A percentile compares a stretch with the other conserved stretches of the same genome.
Evolutionary conservation across 148 eudicot species (phyloP).

Genomic region (Vaccinium corymbosum): DNA sequence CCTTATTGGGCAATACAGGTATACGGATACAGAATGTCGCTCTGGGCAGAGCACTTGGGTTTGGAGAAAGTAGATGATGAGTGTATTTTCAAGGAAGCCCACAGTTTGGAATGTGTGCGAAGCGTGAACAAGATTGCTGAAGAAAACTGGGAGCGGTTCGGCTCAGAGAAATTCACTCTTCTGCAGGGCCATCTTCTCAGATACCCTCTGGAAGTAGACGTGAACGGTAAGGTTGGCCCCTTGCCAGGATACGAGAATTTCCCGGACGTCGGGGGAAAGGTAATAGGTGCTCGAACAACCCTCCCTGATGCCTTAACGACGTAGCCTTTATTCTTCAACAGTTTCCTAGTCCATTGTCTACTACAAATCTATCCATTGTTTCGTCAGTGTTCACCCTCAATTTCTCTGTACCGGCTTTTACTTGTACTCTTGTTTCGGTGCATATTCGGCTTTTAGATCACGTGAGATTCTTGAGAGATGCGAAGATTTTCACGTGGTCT

Average conservation of each 20-base stretch:
- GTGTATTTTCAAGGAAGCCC: slow-evolving; percentile 29
- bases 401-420: not conserved
- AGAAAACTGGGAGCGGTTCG: slow-evolving; percentile 39
- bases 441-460: not conserved
- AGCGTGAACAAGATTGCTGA: slow-evolving; percentile 38
- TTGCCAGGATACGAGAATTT: slow-evolving; percentile 43
- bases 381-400: not conserved
- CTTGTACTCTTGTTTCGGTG: not conserved
- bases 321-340: slow-evolving; percentile 5
- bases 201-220: slow-evolving; percentile 36
- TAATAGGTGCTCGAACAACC: slow-evolving; percentile 31
- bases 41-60: slow-evolving; percentile 53
- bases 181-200: slow-evolving; percentile 50
- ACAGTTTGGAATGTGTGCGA: slow-evolving; percentile 29
- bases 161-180: slow-evolving; percentile 21
- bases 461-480: not conserved
- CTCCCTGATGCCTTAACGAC: slow-evolving; percentile 53
- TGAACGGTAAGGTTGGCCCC: slow-evolving; percentile 34
- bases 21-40: slow-evolving; percentile 54
- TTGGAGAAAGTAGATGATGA: slow-evolving; percentile 25
- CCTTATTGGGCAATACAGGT: slow-evolving; percentile 25
- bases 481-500: not conserved
- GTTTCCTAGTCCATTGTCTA: not conserved
- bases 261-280: slow-evolving; percentile 54
- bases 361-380: not conserved